Base-by-base conservation (phyloP, 106 monocot species). In the Allium cepa region DNA sequence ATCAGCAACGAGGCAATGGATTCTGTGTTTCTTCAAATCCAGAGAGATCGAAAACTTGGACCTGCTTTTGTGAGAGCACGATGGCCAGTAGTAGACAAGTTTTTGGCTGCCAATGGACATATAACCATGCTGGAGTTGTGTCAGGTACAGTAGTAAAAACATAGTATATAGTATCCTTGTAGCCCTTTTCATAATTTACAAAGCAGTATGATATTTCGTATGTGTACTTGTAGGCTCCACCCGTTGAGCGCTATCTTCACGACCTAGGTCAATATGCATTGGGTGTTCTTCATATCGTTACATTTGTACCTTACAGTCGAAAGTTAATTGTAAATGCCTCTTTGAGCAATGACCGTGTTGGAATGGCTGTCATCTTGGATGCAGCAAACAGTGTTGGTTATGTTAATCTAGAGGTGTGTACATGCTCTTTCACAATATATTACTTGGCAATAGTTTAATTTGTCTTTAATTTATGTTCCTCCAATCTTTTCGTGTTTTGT, bases 1-100 rank as follows among this genome's bases (percentile, higher is more conserved):
- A 89, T 97, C 56, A 90, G 92, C 74, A 92, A 83, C 79, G 97
- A 97, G 75, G 89, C 88, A 16, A 89, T 97, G 86, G 97, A 97
- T 69, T 68, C 84, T 15, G 82, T 97, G 26, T 90, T 92, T 68
- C 76, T 79, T 55, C 97, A 84, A 63, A 92, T 92, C 70, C 92
- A 97, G 77, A 83, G 92, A 36, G 97, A 97, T 69, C 86, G 97
- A 66, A 97, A 97, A 75, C 80, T 97, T 70, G 97, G 97, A 9
- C 77, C 89, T 76, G 86, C 82, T 66, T 81, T 97, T 77, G 92
- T 90, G 51, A 75, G 89, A 77, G 82, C 88, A 46, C 84, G 84
- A 18, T 97, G 97, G 97, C 84, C 84, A 70, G 86, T 70, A 46
- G 86, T 92, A 59, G 97, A 97, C 53, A 82, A 86, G 58, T 97